Evolutionary conservation across 1,139 yeast species (phyloP), one percentile per base, ranked within the genome.

Genomic region (Zygotorulaspora mrakii): DNA sequence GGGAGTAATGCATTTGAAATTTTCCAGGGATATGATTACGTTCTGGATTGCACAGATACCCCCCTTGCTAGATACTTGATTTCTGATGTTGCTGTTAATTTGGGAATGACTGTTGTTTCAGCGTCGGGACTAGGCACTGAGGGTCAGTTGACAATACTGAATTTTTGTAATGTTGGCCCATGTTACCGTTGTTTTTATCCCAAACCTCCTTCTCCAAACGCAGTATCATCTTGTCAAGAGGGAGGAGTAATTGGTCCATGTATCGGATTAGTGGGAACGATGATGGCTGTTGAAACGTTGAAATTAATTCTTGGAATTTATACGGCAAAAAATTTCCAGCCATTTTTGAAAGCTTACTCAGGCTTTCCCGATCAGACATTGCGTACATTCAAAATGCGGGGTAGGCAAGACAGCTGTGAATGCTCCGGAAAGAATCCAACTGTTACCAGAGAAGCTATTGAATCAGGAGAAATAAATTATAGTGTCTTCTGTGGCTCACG

Each of bases 161-260:
- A 89, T 60, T 87, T 71, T 55, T 58, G 67, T n/a, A 67, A 70
- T 25, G 47, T 50, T 3, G 96, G 96, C 0, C 98, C 98, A 0
- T 94, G 99, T 60, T 94, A 94, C 57, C 69, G 99, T 47, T 94
- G 99, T 57, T 79, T 89, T 61, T 87, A 85, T 53, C 97, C 98
- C 0, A 68, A 67, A 9, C 96, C 98, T 0, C 96, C 99, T 0
- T 80, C 94, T 0, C 84, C 95, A 1, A 79, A 77, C 40, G 71
- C 86, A 1, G 88, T 89, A 0, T 75, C 89, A 0, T 76, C 95
- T 0, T 94, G 99, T 55, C 77, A 87, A 7, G 97, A 88, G 61
- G 95, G 95, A 2, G 99, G 99, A 3, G 95, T 94, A 1, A 64
- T 94, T 16, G 98, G 98, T 0, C 96, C 98, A 0, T 94, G 91